These are phyloP conservation scores for Proliferodiscus dingleyae DNA, from an alignment of 2,329 filamentous ascomycete genomes.

Conservation along the genomic window DNA sequence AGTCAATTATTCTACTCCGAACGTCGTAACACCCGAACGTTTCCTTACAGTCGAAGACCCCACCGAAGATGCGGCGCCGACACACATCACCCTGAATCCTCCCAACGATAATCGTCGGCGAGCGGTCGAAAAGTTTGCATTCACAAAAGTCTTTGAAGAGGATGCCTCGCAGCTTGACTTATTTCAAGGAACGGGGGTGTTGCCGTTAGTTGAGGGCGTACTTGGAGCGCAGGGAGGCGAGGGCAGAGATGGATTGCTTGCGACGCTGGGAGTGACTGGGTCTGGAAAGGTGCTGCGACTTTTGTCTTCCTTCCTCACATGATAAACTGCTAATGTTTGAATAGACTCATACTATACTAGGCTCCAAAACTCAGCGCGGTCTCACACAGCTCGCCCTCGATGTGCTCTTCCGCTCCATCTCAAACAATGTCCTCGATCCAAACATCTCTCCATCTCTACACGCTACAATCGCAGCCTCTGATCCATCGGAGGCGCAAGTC, in stretches of 20 bases:
- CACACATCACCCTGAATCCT: conserved; percentile 72
- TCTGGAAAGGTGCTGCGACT: conserved; percentile 74
- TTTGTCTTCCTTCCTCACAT: background rate
- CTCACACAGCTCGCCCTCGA: conserved; percentile 90
- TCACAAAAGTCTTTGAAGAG: conserved; percentile 91
- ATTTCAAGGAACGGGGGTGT: conserved; percentile 73
- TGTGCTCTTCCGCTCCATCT: conserved; percentile 78
- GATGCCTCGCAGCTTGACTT: conserved; percentile 78
- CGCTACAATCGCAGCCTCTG: conserved; percentile 68
- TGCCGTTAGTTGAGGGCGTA: conserved; percentile 74
- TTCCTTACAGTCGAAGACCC: conserved; percentile 74
- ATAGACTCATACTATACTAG: conserved; percentile 92
- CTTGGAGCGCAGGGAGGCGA: conserved; percentile 67
- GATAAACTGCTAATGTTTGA: conserved; percentile 5
- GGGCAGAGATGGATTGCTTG: conserved; percentile 82
- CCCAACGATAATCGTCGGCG: conserved; percentile 78
- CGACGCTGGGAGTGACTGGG: conserved; percentile 89
- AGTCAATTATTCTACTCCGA: conserved; percentile 33
- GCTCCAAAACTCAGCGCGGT: conserved; percentile 79
- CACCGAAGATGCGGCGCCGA: conserved; percentile 44
- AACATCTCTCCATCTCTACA: conserved; percentile 57
- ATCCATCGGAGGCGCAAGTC: conserved; percentile 76
- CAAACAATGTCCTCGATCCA: conserved; percentile 62
- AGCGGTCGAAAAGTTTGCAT: conserved; percentile 88
- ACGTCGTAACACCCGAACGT: conserved; percentile 48